These are phyloP conservation scores for Yamagishiella unicocca DNA, from an alignment of 139 green algal genomes.

Conservation along the genomic window DNA sequence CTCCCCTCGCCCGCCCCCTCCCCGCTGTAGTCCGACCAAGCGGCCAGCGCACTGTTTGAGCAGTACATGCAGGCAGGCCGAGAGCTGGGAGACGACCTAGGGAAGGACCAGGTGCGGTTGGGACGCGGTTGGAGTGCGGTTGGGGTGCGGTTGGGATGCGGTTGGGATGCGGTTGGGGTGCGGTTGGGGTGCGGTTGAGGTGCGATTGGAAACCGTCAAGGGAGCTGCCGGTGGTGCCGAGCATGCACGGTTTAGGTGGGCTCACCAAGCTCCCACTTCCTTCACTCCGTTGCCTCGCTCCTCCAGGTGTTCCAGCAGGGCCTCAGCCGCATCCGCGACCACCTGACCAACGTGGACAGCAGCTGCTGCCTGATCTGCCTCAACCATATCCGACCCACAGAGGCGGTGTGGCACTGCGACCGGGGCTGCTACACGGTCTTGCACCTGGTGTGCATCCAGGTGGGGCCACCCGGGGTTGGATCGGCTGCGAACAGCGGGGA, in stretches of 20 bases:
- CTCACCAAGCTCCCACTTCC: background rate
- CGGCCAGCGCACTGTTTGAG: conserved; percentile 44
- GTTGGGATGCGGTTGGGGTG: no score
- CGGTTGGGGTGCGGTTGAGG: no score
- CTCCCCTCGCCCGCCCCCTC: background rate
- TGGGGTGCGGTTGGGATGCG: no score
- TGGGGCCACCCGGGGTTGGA: no score
- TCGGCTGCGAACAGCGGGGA: no score
- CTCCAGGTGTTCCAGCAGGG: conserved; percentile 53
- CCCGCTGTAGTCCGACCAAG: background rate
- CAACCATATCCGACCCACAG: conserved; percentile 61
- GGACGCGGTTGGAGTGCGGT: no score
- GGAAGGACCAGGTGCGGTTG: conserved; percentile 24
- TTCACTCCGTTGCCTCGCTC: background rate
- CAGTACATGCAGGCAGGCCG: conserved; percentile 53
- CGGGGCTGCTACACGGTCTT: conserved; percentile 75
- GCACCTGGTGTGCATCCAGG: conserved; percentile 84
- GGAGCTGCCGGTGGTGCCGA: background rate
- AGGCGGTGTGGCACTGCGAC: conserved; percentile 78
- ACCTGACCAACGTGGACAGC: conserved; percentile 62
- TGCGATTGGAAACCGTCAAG: background rate
- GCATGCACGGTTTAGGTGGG: no score
- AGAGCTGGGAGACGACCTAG: conserved; percentile 42
- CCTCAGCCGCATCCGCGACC: conserved; percentile 69
- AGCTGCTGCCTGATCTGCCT: conserved; percentile 79